Evolutionary conservation across 2,329 filamentous ascomycete genomes (phyloP).

Genomic region (Beauveria rudraprayagi): DNA sequence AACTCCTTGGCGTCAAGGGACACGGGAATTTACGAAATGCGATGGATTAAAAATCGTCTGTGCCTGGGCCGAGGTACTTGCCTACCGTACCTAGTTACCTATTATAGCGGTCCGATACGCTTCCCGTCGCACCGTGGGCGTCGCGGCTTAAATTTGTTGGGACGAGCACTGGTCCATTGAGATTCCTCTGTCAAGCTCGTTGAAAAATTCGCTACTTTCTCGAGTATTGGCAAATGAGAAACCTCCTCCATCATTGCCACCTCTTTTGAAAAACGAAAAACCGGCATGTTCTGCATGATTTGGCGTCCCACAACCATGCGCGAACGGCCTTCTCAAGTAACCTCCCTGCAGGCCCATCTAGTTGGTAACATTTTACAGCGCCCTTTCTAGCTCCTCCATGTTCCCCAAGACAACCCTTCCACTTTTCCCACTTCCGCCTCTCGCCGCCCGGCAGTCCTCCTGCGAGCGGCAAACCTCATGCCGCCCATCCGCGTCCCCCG

Average conservation of each 20-base stretch:
- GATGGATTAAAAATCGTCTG: not conserved
- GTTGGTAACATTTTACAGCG: slow-evolving; percentile 13
- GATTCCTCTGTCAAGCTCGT: not conserved
- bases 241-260: too few relatives aligned
- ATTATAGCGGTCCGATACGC: not conserved
- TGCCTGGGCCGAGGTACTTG: slow-evolving; percentile 8
- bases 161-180: not conserved
- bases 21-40: not conserved
- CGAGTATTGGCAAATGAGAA: too few relatives aligned
- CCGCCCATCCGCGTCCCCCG: slow-evolving; percentile 45
- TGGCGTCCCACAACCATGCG: too few relatives aligned
- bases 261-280: too few relatives aligned
- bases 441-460: slow-evolving; percentile 51
- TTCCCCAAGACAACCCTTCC: slow-evolving; percentile 37
- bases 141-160: not conserved
- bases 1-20: not conserved
- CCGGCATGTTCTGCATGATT: too few relatives aligned
- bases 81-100: too few relatives aligned
- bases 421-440: slow-evolving; percentile 50
- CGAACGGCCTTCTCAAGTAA: too few relatives aligned
- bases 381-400: slow-evolving; percentile 35
- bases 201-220: too few relatives aligned
- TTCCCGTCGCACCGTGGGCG: not conserved
- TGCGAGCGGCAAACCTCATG: slow-evolving; percentile 50
- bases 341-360: not conserved